Conservation (phyloP, 2,329 filamentous ascomycete species). For the Diaporthe citrichinensis region DNA sequence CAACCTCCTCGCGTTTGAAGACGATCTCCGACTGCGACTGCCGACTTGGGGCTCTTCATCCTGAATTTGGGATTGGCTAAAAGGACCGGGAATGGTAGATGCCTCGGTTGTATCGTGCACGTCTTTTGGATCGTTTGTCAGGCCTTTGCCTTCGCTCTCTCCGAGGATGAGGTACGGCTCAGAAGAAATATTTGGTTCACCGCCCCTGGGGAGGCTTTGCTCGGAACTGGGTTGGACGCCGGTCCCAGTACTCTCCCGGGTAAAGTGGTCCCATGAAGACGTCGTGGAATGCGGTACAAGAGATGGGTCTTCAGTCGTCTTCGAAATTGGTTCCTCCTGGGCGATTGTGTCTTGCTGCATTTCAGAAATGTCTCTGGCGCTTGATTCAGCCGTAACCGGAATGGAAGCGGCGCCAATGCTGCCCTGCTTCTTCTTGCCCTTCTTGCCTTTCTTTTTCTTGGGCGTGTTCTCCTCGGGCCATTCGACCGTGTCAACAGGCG, state of each 20-base stretch:
- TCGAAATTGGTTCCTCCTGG: neutral
- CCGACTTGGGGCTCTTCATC: neutral
- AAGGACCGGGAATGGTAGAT: neutral
- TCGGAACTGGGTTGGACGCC: neutral
- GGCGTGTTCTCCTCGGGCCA: conserved; percentile 46
- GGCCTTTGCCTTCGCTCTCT: neutral
- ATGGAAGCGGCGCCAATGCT: neutral
- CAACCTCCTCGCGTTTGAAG: neutral
- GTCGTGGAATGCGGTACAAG: neutral
- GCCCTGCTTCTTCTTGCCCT: conserved; percentile 52
- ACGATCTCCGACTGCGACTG: neutral
- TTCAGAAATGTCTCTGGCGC: neutral
- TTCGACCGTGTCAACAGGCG: conserved; percentile 46
- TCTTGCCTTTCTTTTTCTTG: conserved; percentile 52
- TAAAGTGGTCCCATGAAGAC: neutral
- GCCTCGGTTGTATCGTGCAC: neutral
- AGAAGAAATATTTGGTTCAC: neutral
- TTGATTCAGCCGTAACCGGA: neutral
- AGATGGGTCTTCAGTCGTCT: neutral
- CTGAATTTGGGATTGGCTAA: neutral
- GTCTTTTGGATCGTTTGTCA: neutral
- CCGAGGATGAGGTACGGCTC: neutral
- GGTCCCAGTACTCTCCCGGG: neutral
- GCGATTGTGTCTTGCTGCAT: neutral
- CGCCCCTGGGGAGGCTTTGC: neutral